phyloP scores from a whole-genome alignment of 257 asterid genomes.

The Primulina huaijiensis region DNA sequence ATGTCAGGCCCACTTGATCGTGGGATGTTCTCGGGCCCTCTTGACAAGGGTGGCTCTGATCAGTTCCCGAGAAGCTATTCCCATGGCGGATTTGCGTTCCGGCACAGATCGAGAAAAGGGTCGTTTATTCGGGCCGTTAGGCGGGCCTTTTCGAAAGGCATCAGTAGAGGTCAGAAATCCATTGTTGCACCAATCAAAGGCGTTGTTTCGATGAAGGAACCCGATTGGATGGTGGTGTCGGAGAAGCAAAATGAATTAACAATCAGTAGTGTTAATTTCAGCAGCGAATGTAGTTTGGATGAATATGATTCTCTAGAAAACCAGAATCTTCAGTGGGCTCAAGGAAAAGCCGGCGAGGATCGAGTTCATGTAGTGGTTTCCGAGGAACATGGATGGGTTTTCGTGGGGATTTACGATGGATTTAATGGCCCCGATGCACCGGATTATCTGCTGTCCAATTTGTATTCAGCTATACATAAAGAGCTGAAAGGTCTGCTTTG shows the following conservation, averaged over 20 bases:
- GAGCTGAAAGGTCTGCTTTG: conserved; percentile 84
- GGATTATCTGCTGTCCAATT: conserved; percentile 72
- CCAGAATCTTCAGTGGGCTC: conserved; percentile 96
- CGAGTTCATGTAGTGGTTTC: conserved; percentile 93
- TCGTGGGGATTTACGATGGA: conserved; percentile 95
- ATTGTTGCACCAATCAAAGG: conserved; percentile 87
- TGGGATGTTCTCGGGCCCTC: conserved; percentile 72
- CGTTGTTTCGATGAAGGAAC: conserved; percentile 52
- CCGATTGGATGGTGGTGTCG: conserved; percentile 51
- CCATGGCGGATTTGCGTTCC: conserved; percentile 72
- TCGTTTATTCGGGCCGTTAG: conserved; percentile 58
- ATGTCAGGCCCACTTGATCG: conserved; percentile 79
- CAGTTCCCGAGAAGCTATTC: conserved; percentile 80
- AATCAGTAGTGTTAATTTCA: conserved; percentile 62
- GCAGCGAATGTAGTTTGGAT: conserved; percentile 73
- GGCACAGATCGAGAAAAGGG: conserved; percentile 51
- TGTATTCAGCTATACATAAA: conserved; percentile 76
- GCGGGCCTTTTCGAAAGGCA: conserved; percentile 70
- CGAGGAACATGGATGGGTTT: conserved; percentile 93
- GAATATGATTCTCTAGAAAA: conserved; percentile 56
- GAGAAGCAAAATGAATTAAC: conserved; percentile 81
- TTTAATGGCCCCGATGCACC: conserved; percentile 97
- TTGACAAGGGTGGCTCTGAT: conserved; percentile 56
- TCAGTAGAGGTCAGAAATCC: conserved; percentile 72
- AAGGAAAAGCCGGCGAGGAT: conserved; percentile 97